phyloP scores from a whole-genome alignment of 495 filamentous ascomycete genomes.

The Aspergillus baeticus region DNA sequence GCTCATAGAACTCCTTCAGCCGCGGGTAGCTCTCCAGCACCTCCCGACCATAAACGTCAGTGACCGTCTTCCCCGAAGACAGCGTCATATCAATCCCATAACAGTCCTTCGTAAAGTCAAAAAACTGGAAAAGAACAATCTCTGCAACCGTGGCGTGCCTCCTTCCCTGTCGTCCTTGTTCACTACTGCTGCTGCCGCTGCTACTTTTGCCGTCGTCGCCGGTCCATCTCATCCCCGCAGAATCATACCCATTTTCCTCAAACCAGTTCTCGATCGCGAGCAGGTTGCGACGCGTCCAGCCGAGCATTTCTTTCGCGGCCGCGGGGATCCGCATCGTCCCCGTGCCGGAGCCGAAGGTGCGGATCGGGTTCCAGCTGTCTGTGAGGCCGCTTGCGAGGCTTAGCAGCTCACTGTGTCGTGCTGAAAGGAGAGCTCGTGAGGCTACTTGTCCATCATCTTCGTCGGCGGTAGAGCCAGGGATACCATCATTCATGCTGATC shows the following conservation, averaged over 20 bases:
- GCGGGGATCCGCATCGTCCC: neutral
- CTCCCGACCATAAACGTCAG: conserved; percentile 5
- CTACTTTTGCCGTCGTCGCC: too few species aligned
- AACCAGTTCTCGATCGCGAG: neutral
- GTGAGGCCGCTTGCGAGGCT: neutral
- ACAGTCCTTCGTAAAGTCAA: conserved; percentile 7
- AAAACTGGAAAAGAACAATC: neutral
- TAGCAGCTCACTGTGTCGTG: neutral
- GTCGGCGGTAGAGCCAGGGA: too few species aligned
- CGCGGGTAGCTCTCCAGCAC: neutral
- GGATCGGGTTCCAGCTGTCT: conserved; percentile 1
- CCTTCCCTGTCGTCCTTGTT: too few species aligned
- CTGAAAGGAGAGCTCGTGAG: neutral
- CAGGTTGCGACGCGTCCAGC: neutral
- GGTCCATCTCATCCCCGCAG: neutral
- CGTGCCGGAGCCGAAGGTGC: neutral
- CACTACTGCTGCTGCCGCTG: too few species aligned
- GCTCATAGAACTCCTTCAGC: neutral
- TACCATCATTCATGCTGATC: too few species aligned
- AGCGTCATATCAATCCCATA: conserved; percentile 8
- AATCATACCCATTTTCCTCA: neutral
- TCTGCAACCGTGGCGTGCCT: too few species aligned
- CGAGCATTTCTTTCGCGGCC: neutral
- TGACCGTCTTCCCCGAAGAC: neutral
- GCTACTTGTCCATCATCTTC: too few species aligned